These are phyloP conservation scores for Fusarium palustre DNA, from an alignment of 2,329 filamentous ascomycete species.

Conservation along the genomic window DNA sequence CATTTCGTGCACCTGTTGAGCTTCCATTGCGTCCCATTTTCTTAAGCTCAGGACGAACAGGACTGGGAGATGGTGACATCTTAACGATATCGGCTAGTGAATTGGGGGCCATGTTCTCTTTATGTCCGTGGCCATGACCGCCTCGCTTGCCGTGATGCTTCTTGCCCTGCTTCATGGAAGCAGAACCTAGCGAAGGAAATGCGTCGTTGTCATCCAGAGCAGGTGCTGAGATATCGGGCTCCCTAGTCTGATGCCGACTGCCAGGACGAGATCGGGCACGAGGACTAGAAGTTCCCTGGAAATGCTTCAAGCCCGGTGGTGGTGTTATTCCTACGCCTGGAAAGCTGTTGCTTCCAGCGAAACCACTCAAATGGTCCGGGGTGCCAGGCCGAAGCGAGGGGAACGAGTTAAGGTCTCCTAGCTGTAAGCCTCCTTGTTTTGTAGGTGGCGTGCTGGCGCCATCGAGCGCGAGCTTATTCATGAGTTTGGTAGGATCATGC, in stretches of 20 bases:
- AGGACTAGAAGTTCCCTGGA: slow-evolving; percentile 70
- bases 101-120: slow-evolving; percentile 75
- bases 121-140: slow-evolving; percentile 78
- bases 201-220: slow-evolving; percentile 94
- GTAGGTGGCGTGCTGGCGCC: slow-evolving; percentile 74
- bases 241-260: slow-evolving; percentile 76
- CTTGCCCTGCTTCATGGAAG: slow-evolving; percentile 79
- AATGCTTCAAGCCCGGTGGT: slow-evolving; percentile 77
- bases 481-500: slow-evolving; percentile 88
- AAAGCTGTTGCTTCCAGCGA: slow-evolving; percentile 64
- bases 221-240: slow-evolving; percentile 74
- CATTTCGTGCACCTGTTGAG: slow-evolving; percentile 71
- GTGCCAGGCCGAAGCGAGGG: slow-evolving; percentile 75
- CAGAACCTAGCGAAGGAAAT: slow-evolving; percentile 88
- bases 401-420: slow-evolving; percentile 88
- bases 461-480: slow-evolving; percentile 83
- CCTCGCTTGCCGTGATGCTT: slow-evolving; percentile 94
- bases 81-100: slow-evolving; percentile 95
- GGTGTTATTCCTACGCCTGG: slow-evolving; percentile 68
- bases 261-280: slow-evolving; percentile 84
- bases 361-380: slow-evolving; percentile 68
- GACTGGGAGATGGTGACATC: slow-evolving; percentile 88
- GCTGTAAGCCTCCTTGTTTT: slow-evolving; percentile 75
- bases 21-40: slow-evolving; percentile 73
- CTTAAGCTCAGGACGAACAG: slow-evolving; percentile 70